Conservation (phyloP, 148 eudicot species). For the Rhododendron mucronatum region DNA sequence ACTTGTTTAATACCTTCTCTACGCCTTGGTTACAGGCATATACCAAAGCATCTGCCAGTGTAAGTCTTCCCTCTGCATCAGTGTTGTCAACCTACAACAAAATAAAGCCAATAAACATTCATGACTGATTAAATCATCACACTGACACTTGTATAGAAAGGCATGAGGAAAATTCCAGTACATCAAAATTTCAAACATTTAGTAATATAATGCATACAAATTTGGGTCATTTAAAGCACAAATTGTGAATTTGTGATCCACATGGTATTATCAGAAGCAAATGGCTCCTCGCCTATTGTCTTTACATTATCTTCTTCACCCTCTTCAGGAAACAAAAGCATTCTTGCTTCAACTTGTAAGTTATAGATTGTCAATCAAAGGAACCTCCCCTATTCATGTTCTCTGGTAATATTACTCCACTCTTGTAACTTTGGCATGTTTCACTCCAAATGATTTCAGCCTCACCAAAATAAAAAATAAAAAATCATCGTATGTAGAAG, state of each 20-base stretch:
- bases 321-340: background rate
- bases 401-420: background rate
- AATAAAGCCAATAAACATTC: background rate
- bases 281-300: background rate
- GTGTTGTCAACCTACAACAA: constrained; percentile 84
- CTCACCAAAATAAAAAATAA: background rate
- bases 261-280: background rate
- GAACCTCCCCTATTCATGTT: background rate
- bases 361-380: background rate
- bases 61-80: constrained; percentile 99
- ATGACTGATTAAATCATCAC: background rate
- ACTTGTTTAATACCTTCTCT: constrained; percentile 63
- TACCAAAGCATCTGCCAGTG: constrained; percentile 99
- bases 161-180: background rate
- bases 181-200: background rate
- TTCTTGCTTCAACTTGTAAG: background rate
- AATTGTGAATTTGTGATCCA: background rate
- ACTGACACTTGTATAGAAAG: background rate
- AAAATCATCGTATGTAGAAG: background rate
- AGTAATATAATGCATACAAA: background rate
- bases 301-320: background rate
- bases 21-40: constrained; percentile 98
- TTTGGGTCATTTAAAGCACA: background rate
- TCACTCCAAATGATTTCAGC: background rate
- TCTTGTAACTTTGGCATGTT: background rate